These are phyloP conservation scores for Lolium rigidum DNA, from an alignment of 176 grass and related monocot species.

Conservation along the genomic window DNA sequence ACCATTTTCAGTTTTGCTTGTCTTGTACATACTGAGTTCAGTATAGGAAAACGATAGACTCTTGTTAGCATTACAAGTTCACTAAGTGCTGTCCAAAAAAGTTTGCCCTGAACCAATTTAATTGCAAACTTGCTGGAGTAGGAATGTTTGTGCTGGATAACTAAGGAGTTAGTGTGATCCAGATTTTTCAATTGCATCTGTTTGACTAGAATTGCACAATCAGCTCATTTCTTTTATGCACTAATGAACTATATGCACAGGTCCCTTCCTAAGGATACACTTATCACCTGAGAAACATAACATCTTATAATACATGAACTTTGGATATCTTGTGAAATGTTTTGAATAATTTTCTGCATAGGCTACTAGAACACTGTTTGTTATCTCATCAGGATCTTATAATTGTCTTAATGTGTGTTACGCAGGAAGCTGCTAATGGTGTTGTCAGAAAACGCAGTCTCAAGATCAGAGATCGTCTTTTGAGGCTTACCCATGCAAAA, in stretches of 20 bases:
- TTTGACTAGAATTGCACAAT: background rate
- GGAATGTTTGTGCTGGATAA: background rate
- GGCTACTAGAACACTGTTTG: background rate
- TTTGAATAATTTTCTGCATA: background rate
- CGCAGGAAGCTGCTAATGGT: constrained; percentile 73
- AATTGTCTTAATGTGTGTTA: background rate
- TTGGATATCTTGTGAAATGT: background rate
- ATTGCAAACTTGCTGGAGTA: background rate
- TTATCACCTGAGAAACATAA: background rate
- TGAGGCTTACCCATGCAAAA: constrained; percentile 84
- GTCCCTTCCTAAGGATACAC: background rate
- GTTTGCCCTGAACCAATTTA: background rate
- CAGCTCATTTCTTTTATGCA: background rate
- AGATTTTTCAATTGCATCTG: background rate
- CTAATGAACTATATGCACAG: background rate
- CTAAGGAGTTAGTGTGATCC: background rate
- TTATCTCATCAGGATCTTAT: constrained; percentile 13
- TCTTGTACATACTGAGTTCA: constrained; percentile 9
- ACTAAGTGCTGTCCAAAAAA: background rate
- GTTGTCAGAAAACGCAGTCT: constrained; percentile 58
- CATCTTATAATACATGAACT: background rate
- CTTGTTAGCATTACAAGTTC: background rate
- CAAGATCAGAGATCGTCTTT: constrained; percentile 64
- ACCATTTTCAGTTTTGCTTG: background rate
- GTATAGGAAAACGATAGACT: background rate